These are phyloP conservation scores for Malassezia vespertilionis DNA, from an alignment of 1,284 basidiomycete genomes.

Conservation along the genomic window DNA sequence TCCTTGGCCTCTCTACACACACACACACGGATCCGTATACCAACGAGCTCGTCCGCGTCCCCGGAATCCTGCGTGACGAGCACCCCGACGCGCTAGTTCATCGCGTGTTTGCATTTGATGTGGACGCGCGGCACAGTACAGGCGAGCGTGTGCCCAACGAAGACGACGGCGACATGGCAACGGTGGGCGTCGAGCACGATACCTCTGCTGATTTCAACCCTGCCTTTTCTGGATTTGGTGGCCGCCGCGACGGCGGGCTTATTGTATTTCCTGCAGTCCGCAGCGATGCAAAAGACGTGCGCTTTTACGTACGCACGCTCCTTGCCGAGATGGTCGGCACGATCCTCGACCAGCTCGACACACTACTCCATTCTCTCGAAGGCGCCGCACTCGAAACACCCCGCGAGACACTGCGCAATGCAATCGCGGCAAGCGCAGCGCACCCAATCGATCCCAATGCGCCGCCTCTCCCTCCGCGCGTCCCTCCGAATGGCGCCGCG, in stretches of 20 bases:
- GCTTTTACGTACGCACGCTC: slow-evolving; percentile 41
- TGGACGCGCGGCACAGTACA: slow-evolving; percentile 2
- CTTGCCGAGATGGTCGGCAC: slow-evolving; percentile 33
- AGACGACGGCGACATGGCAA: slow-evolving; percentile 9
- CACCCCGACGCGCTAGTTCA: slow-evolving; percentile 41
- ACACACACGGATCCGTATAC: slow-evolving; percentile 7
- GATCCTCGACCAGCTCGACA: slow-evolving; percentile 35
- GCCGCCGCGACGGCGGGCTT: slow-evolving; percentile 27
- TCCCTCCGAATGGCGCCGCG: slow-evolving; percentile 18
- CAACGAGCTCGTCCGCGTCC: slow-evolving; percentile 23
- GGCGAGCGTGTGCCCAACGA: no score
- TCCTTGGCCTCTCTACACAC: slow-evolving; percentile 32
- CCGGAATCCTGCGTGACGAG: slow-evolving; percentile 25
- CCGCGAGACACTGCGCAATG: slow-evolving; percentile 32
- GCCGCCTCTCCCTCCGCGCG: slow-evolving; percentile 1
- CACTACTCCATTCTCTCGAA: slow-evolving; percentile 28
- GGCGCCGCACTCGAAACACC: slow-evolving; percentile 42
- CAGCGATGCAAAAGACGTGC: slow-evolving; percentile 39
- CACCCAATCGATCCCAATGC: slow-evolving; percentile 18
- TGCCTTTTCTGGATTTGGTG: slow-evolving; percentile 24
- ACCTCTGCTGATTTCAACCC: neutral
- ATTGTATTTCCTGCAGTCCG: slow-evolving; percentile 42
- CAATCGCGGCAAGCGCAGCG: slow-evolving; percentile 18
- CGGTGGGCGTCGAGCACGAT: neutral
- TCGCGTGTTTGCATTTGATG: slow-evolving; percentile 40